phyloP scores from a whole-genome alignment of 176 grass and related monocot genomes.

The Zoysia pacifica region DNA sequence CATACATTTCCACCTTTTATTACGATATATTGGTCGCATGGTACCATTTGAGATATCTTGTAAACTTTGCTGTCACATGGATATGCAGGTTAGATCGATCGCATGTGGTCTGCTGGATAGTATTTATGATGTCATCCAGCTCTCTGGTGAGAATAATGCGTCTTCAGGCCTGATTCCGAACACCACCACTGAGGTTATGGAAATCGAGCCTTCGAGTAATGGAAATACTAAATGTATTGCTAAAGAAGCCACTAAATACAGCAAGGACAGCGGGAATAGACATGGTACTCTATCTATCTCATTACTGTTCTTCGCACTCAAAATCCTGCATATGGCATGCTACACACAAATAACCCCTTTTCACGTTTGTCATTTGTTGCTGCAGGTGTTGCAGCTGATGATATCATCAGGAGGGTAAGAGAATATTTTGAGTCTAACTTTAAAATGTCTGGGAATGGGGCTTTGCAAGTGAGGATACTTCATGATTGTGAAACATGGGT shows the following conservation, averaged over 20 bases:
- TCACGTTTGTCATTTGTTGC: slow-evolving; percentile 24
- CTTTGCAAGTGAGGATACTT: slow-evolving; percentile 50
- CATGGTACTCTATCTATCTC: slow-evolving; percentile 1
- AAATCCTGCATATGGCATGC: not conserved
- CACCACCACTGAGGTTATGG: slow-evolving; percentile 73
- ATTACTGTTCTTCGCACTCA: not conserved
- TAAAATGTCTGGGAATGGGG: slow-evolving; percentile 25
- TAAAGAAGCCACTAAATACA: slow-evolving; percentile 35
- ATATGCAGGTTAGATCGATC: slow-evolving; percentile 79
- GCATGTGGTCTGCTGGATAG: slow-evolving; percentile 75
- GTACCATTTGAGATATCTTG: slow-evolving; percentile 30
- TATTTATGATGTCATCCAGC: slow-evolving; percentile 76
- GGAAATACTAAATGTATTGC: slow-evolving; percentile 42
- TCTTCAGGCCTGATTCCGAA: slow-evolving; percentile 47
- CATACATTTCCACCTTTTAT: slow-evolving; percentile 15
- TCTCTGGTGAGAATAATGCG: slow-evolving; percentile 58
- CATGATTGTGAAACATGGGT: slow-evolving; percentile 74
- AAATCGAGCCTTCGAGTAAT: slow-evolving; percentile 59
- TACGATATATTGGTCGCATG: slow-evolving; percentile 13
- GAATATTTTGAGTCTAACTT: slow-evolving; percentile 69
- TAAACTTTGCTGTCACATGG: slow-evolving; percentile 33
- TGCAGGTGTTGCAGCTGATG: slow-evolving; percentile 58
- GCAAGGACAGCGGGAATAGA: slow-evolving; percentile 8
- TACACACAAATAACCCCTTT: slow-evolving; percentile 17
- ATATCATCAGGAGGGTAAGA: slow-evolving; percentile 62